Base-by-base conservation (phyloP, 169 alveolate genomes). In the Cytauxzoon felis region DNA sequence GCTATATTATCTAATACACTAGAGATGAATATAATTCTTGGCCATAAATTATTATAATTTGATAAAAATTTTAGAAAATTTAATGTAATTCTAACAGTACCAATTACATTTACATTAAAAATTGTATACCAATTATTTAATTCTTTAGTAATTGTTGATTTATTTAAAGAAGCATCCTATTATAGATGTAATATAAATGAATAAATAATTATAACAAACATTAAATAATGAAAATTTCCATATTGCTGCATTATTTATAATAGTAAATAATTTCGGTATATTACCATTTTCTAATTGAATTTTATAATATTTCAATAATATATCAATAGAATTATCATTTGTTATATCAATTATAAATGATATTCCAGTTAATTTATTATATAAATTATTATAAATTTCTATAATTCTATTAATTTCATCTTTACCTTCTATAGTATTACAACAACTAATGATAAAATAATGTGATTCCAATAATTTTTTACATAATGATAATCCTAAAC, bases 171-270 rank as follows among this genome's bases (percentile, higher is more conserved):
- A n/a, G 81, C 41, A 6, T 76, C 86, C 86, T 72, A 23, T 9
- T 13, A 1, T 6, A 48, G 18, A 18, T 29, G 41, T n/a, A 13
- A 21, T 13, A 18, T 11, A 11, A 26, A n/a, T 32, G 21, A 8
- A n/a, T 33, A 18, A 53, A 5, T 49, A 49, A 16, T 6, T 19
- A 9, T 19, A 7, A 45, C 42, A 19, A 43, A 76, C 86, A 58
- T 59, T 33, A 13, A 65, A 26, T 13, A 54, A 2, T 16, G 78
- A 56, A 33, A 64, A 76, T 19, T 78, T 36, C 86, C 86, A 76
- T 0, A 76, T 76, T 7, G 69, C 86, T 5, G 86, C 80, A 38
- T 76, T 76, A 45, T 76, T 76, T 4, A 76, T 40, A 0, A 76
- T 13, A 9, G 86, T 38, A 26, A 58, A 59, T 0, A 76, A 24